phyloP scores from a whole-genome alignment of 768 basidiomycete species.

The Mycena vitilis region DNA sequence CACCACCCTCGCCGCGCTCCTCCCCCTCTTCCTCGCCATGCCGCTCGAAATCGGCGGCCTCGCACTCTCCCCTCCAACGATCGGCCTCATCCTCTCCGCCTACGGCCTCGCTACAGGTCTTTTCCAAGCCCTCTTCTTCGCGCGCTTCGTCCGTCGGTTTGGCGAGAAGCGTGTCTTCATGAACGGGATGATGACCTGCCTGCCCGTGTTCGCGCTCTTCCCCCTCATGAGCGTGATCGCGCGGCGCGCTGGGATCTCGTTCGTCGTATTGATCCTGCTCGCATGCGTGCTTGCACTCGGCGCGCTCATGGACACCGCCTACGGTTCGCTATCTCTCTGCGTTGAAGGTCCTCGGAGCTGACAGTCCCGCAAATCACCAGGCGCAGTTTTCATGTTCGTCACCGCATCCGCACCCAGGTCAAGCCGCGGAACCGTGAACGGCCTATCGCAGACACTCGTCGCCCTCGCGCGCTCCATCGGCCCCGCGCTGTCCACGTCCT shows the following conservation, averaged over 20 bases:
- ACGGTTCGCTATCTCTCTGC: conserved; percentile 56
- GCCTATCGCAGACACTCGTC: conserved; percentile 58
- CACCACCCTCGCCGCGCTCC: conserved; percentile 52
- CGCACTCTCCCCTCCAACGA: conserved; percentile 69
- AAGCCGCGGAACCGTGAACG: conserved; percentile 64
- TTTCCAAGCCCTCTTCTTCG: conserved; percentile 76
- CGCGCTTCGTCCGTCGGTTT: conserved; percentile 64
- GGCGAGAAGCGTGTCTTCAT: conserved; percentile 74
- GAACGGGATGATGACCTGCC: conserved; percentile 56
- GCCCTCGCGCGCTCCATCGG: conserved; percentile 61
- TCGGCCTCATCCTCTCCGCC: conserved; percentile 72
- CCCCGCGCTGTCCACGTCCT: conserved; percentile 58
- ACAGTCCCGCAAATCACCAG: background rate
- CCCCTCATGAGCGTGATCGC: conserved; percentile 72
- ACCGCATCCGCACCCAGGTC: conserved; percentile 60
- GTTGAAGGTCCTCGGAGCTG: background rate
- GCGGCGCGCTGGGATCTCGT: conserved; percentile 56
- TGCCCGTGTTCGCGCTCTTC: conserved; percentile 67
- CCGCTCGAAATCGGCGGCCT: conserved; percentile 76
- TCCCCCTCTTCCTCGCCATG: conserved; percentile 78
- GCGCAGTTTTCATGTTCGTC: conserved; percentile 60
- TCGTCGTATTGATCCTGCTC: conserved; percentile 61
- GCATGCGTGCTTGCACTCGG: conserved; percentile 59
- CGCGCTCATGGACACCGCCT: conserved; percentile 64
- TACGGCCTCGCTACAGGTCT: conserved; percentile 73